These are phyloP conservation scores for Pseudopithomyces maydicus DNA, from an alignment of 2,329 filamentous ascomycete species.

Conservation along the genomic window DNA sequence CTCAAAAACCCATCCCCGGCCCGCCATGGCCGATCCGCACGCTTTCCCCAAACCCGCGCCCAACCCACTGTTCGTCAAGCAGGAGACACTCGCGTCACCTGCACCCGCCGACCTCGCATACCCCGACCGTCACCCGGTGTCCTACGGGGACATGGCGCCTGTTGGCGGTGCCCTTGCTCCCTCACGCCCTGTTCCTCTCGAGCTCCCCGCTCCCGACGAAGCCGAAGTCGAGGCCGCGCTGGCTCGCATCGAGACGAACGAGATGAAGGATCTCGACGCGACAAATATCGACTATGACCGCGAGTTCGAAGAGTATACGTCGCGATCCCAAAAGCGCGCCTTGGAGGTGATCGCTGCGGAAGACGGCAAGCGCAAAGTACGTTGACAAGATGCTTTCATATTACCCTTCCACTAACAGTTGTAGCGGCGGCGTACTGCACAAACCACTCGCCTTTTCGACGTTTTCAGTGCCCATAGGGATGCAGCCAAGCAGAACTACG, in stretches of 20 bases:
- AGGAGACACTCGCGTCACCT: slow-evolving; percentile 38
- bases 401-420: slow-evolving; percentile 14
- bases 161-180: slow-evolving; percentile 22
- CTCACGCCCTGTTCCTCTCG: slow-evolving; percentile 26
- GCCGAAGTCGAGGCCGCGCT: slow-evolving; percentile 72
- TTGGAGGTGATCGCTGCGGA: slow-evolving; percentile 70
- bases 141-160: slow-evolving; percentile 31
- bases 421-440: slow-evolving; percentile 64
- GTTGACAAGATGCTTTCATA: not conserved
- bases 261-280: slow-evolving; percentile 63
- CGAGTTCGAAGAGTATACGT: slow-evolving; percentile 59
- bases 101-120: slow-evolving; percentile 30
- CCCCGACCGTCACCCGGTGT: slow-evolving; percentile 17
- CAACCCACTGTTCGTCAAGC: slow-evolving; percentile 39
- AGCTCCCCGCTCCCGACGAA: slow-evolving; percentile 53
- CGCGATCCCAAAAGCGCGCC: slow-evolving; percentile 67
- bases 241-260: slow-evolving; percentile 61
- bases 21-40: slow-evolving; percentile 23
- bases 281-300: slow-evolving; percentile 58
- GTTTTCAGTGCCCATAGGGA: slow-evolving; percentile 71
- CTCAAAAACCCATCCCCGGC: slow-evolving; percentile 53
- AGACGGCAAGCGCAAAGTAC: slow-evolving; percentile 64
- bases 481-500: slow-evolving; percentile 75
- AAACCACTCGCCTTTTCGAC: slow-evolving; percentile 61
- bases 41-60: slow-evolving; percentile 25